phyloP scores from a whole-genome alignment of 208 protist species.

The Trypanosoma conorhini region DNA sequence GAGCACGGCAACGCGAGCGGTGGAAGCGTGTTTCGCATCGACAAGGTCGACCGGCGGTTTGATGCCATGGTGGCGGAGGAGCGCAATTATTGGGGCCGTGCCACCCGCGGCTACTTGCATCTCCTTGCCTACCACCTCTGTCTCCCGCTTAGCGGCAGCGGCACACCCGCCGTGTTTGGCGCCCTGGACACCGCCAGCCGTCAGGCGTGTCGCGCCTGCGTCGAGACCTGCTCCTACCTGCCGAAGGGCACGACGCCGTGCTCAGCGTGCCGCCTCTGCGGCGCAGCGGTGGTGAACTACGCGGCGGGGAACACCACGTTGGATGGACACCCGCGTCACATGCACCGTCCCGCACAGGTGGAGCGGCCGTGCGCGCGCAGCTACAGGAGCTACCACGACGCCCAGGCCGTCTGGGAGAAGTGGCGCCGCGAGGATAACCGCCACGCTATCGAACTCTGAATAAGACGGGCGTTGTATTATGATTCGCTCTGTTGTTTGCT shows the following conservation, averaged over 20 bases:
- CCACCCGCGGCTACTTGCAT: slow-evolving; percentile 25
- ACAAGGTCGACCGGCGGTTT: slow-evolving; percentile 32
- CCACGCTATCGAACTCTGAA: background rate
- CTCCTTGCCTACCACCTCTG: slow-evolving; percentile 30
- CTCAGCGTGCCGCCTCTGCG: slow-evolving; percentile 11
- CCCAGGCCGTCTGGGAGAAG: slow-evolving; percentile 8
- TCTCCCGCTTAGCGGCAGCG: slow-evolving; percentile 1
- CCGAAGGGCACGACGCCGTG: slow-evolving; percentile 14
- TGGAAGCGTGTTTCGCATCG: slow-evolving; percentile 24
- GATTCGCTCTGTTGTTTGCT: background rate
- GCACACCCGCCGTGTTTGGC: slow-evolving; percentile 3
- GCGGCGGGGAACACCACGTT: background rate
- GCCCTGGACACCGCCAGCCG: background rate
- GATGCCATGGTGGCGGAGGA: slow-evolving; percentile 22
- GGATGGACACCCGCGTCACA: slow-evolving; percentile 12
- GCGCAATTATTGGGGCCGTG: slow-evolving; percentile 25
- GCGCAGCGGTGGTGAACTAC: background rate
- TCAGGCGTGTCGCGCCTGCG: slow-evolving; percentile 8
- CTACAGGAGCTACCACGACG: background rate
- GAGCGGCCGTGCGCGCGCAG: background rate
- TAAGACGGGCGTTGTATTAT: background rate
- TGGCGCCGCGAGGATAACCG: slow-evolving; percentile 3
- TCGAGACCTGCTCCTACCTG: slow-evolving; percentile 14
- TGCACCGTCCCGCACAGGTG: background rate
- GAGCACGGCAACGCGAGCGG: background rate